Evolutionary conservation across 2,329 filamentous ascomycete species (phyloP), one percentile per base, ranked within the genome.

Genomic region (Diplodia corticola): DNA sequence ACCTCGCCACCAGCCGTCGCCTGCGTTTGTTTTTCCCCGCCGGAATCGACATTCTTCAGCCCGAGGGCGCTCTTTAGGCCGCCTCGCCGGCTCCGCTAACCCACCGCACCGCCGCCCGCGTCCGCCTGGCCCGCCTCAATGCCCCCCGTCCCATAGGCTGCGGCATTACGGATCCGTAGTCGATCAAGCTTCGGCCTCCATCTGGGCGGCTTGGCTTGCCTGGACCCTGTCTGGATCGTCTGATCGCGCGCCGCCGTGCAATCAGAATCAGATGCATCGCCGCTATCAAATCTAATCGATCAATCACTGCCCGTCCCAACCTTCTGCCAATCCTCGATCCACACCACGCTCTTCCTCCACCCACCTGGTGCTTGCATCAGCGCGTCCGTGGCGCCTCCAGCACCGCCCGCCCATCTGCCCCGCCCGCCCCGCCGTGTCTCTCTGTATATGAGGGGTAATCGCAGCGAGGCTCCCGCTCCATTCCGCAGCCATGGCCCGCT

Each of bases 361-460:
- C 48, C 61, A 24, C 26, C 49, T 24, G 22, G 24, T 20, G 22
- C 24, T 64, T 40, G 37, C 50, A 44, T 26, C 61, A 33, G n/a
- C 35, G 28, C 37, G 12, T 48, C 13, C 24, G 5, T 49, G 17
- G 33, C 61, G 15, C 46, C 30, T 13, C 40, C 46, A 15, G 22
- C 6, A 40, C 53, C 7, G 4, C 17, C 33, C 33, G 53, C 24
- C 33, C 33, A 24, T 12, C 33, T 33, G 30, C n/a, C 51, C 30
- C 54, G 22, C 50, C 12, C 26, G 49, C 35, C 49, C 33, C 40
- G 46, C 15, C 37, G 33, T 24, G 12, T n/a, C 35, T 37, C 24
- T 15, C 26, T n/a, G 49, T 64, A 64, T 64, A 64, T 64, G 61
- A 64, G 61, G 61, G 50, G 49, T 64, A 64, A 44, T 48, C 50